A percentile compares a stretch with the other conserved stretches of the same genome.
These are phyloP conservation scores for Colletotrichum tropicicola DNA, from an alignment of 2,329 filamentous ascomycete species.

Conservation along the genomic window DNA sequence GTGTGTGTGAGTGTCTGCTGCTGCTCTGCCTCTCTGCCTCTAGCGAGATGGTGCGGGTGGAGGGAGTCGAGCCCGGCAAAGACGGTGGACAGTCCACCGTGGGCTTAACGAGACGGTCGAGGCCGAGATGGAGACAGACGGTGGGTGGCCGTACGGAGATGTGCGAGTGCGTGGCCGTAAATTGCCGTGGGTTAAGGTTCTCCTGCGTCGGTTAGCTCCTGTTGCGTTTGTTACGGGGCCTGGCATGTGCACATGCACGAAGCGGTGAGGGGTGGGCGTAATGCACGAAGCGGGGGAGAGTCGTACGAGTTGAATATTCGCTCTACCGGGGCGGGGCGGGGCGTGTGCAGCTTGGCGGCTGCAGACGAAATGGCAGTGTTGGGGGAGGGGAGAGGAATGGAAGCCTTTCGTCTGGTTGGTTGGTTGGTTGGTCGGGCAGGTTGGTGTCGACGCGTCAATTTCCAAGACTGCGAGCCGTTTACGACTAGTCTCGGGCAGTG, in stretches of 20 bases:
- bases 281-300: neutral
- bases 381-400: neutral
- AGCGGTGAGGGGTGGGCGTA: neutral
- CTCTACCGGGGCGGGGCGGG: slow-evolving; percentile 13
- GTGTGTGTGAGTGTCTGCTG: neutral
- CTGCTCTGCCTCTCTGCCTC: neutral
- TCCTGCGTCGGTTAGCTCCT: neutral
- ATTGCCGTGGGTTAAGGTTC: slow-evolving; percentile 1
- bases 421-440: slow-evolving; percentile 10
- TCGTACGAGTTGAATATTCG: neutral
- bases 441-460: too few relatives aligned
- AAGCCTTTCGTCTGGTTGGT: neutral
- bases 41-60: slow-evolving; percentile 5
- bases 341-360: slow-evolving; percentile 20
- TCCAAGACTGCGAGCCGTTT: neutral
- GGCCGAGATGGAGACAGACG: slow-evolving; percentile 1
- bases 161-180: neutral
- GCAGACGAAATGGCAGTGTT: slow-evolving; percentile 11
- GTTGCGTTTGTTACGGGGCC: neutral
- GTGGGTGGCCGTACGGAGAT: neutral
- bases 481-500: slow-evolving; percentile 13
- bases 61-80: neutral
- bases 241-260: neutral
- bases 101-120: slow-evolving; percentile 4
- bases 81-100: too few relatives aligned